Evolutionary conservation across 495 filamentous ascomycete genomes (phyloP).

Genomic region (Penicillium ochrochloron): DNA sequence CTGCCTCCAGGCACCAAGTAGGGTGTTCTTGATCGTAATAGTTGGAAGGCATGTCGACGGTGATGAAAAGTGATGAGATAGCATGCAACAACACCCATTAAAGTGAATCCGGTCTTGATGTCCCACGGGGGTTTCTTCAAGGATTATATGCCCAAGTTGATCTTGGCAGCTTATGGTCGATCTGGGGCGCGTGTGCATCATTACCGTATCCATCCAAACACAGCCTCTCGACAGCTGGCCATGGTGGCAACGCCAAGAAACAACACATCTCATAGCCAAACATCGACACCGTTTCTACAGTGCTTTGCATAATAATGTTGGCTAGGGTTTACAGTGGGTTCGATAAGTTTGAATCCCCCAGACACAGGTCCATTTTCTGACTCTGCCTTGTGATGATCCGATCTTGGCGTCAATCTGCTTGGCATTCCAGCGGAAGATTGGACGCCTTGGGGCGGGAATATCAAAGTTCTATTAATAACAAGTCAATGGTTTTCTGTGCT

Average conservation of each 20-base stretch:
- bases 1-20: conserved; percentile 21
- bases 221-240: conserved; percentile 16
- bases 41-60: conserved; percentile 2
- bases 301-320: background rate
- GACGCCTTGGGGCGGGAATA: background rate
- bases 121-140: background rate
- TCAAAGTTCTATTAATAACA: background rate
- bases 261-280: conserved; percentile 9
- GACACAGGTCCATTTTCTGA: background rate
- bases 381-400: background rate
- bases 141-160: background rate
- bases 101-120: background rate
- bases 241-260: conserved; percentile 23
- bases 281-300: background rate
- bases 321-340: background rate
- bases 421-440: background rate
- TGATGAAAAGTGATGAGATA: background rate
- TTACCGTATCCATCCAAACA: conserved; percentile 17
- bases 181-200: conserved; percentile 14
- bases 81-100: background rate
- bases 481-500: background rate
- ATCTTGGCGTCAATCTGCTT: background rate
- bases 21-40: conserved; percentile 6
- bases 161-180: conserved; percentile 4
- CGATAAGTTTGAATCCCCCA: background rate